These are phyloP conservation scores for Rhodamnia rubescens DNA, from an alignment of 345 rosid genomes.

Conservation along the genomic window DNA sequence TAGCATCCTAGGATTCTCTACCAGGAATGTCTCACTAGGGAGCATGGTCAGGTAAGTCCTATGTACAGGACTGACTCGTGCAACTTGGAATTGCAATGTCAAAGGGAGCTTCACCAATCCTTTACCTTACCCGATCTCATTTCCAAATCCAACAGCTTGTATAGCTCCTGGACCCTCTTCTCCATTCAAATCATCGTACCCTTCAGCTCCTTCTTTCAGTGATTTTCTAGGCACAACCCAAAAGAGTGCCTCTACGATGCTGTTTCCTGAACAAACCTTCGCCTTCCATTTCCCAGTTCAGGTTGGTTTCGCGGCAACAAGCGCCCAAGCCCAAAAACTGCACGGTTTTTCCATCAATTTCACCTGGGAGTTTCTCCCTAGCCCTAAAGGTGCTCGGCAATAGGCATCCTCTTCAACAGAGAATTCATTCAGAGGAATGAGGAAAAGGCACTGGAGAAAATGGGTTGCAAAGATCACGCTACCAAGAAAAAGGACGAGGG, in stretches of 20 bases:
- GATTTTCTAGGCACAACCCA: not conserved
- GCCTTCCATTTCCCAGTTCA: not conserved
- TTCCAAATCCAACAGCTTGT: not conserved
- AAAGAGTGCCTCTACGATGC: not conserved
- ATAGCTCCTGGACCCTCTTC: not conserved
- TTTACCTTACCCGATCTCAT: not conserved
- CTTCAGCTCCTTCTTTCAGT: not conserved
- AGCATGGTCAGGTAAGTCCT: not conserved
- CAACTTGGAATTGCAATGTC: not conserved
- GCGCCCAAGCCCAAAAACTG: not conserved
- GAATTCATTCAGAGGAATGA: not conserved
- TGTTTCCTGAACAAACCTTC: not conserved
- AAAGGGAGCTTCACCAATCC: not conserved
- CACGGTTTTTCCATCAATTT: not conserved
- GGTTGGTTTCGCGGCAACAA: not conserved
- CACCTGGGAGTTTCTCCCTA: not conserved
- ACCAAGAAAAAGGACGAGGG: not conserved
- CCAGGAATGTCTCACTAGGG: not conserved
- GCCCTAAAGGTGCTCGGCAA: not conserved
- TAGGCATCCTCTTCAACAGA: not conserved
- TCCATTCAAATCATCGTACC: not conserved
- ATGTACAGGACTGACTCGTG: not conserved
- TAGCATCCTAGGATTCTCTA: not conserved
- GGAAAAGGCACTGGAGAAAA: not conserved
- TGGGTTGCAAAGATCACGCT: not conserved